These are phyloP conservation scores for Fusarium nisikadoi DNA, from an alignment of 2,329 filamentous ascomycete genomes.

Conservation along the genomic window DNA sequence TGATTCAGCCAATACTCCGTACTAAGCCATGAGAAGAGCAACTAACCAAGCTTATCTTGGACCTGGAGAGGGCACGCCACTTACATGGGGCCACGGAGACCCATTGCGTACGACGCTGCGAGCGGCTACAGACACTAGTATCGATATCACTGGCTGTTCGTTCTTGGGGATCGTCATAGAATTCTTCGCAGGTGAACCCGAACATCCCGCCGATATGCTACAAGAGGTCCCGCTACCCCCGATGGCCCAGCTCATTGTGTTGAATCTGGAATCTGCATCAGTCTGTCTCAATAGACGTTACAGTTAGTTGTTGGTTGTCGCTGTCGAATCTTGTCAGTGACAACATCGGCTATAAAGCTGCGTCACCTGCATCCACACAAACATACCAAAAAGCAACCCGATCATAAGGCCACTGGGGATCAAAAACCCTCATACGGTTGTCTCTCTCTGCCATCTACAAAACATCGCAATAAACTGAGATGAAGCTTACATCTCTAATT, in stretches of 20 bases:
- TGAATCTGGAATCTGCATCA: not conserved
- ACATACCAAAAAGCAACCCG: not conserved
- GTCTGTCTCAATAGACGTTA: not conserved
- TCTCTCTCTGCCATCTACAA: not conserved
- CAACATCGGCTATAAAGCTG: not conserved
- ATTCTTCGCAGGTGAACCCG: not conserved
- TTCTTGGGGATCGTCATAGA: constrained; percentile 9
- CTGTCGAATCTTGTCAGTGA: not conserved
- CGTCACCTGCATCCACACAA: not conserved
- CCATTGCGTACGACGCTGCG: constrained; percentile 10
- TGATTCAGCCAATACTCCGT: constrained; percentile 16
- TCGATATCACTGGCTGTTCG: not conserved
- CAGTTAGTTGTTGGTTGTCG: not conserved
- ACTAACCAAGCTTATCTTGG: constrained; percentile 15
- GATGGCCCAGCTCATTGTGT: not conserved
- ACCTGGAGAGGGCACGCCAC: constrained; percentile 12
- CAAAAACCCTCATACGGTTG: not conserved
- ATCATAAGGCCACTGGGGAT: not conserved
- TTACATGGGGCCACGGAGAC: constrained; percentile 6
- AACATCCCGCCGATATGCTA: not conserved
- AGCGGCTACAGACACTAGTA: not conserved
- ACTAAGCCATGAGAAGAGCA: constrained; percentile 1
- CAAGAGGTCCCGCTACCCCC: constrained; percentile 6
- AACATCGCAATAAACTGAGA: not conserved
- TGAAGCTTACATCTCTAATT: constrained; percentile 31